Conservation (phyloP, 2,329 filamentous ascomycete species). For the Xylariomycetidae sp. region DNA sequence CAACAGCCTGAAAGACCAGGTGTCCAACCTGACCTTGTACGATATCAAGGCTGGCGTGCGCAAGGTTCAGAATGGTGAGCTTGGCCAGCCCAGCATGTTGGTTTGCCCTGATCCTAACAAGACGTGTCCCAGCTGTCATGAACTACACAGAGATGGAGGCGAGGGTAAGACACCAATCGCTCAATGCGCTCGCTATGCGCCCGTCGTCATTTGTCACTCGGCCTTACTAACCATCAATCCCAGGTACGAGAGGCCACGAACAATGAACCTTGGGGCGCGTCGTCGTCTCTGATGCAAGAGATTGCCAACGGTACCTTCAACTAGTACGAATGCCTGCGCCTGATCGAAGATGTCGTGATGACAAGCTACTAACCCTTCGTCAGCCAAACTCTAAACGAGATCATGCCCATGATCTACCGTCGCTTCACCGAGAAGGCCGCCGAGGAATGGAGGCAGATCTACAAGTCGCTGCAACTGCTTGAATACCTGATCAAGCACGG, state of each 20-base stretch:
- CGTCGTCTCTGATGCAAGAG: constrained; percentile 86
- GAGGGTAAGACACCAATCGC: constrained; percentile 48
- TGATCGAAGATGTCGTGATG: too few relatives aligned
- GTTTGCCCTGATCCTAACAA: constrained; percentile 5
- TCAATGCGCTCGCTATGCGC: too few relatives aligned
- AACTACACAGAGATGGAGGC: constrained; percentile 94
- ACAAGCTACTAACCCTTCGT: constrained; percentile 4
- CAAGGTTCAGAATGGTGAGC: constrained; percentile 88
- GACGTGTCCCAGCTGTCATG: constrained; percentile 67
- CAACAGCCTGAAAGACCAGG: constrained; percentile 75
- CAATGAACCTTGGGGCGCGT: constrained; percentile 94
- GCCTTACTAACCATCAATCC: constrained; percentile 10
- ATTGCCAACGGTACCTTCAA: constrained; percentile 97
- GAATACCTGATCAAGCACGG: constrained; percentile 98
- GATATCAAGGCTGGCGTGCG: constrained; percentile 91
- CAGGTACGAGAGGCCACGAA: constrained; percentile 97
- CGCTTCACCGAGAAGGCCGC: constrained; percentile 97
- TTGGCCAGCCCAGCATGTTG: background rate
- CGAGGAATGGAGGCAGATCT: constrained; percentile 98
- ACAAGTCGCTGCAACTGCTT: constrained; percentile 94
- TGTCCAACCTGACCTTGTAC: constrained; percentile 89
- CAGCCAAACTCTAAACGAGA: constrained; percentile 95
- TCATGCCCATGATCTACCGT: constrained; percentile 99
- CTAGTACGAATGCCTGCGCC: constrained; percentile 71
- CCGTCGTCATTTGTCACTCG: too few relatives aligned